Percentiles rank a stretch among this genome's conserved stretches.
Evolutionary conservation across 2,329 filamentous ascomycete species (phyloP).

Genomic region (Colletotrichum zoysiae): DNA sequence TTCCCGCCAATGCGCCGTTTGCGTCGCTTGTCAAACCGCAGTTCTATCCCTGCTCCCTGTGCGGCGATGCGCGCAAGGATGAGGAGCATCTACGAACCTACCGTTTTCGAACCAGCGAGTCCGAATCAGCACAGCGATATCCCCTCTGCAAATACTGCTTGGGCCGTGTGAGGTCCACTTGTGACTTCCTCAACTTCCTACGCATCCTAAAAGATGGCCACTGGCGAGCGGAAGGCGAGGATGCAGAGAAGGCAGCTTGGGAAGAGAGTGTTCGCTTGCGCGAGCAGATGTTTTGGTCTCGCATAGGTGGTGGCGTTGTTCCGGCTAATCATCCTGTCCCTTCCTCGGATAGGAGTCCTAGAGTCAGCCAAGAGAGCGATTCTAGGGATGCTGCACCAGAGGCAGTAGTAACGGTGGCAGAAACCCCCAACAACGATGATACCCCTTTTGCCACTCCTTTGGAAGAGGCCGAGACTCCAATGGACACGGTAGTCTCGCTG

Average conservation of each 20-base stretch:
- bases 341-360: conserved; percentile 40
- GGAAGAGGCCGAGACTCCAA: background rate
- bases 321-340: conserved; percentile 63
- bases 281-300: conserved; percentile 97
- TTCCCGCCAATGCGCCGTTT: conserved; percentile 71
- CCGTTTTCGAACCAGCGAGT: conserved; percentile 90
- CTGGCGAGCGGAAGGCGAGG: conserved; percentile 85
- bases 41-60: conserved; percentile 82
- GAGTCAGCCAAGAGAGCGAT: conserved; percentile 41
- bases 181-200: conserved; percentile 92
- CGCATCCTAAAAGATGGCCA: conserved; percentile 93
- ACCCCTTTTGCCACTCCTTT: conserved; percentile 10
- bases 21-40: conserved; percentile 64
- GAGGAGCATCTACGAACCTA: conserved; percentile 81
- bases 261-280: conserved; percentile 91
- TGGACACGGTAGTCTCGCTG: background rate
- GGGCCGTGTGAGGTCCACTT: conserved; percentile 84
- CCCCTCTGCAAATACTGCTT: conserved; percentile 92
- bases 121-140: conserved; percentile 87
- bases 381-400: background rate
- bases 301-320: conserved; percentile 91
- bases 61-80: conserved; percentile 84
- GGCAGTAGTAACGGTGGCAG: background rate
- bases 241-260: conserved; percentile 90
- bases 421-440: background rate